phyloP scores from a whole-genome alignment of 768 basidiomycete genomes.

The Boletus vermiculosoides region DNA sequence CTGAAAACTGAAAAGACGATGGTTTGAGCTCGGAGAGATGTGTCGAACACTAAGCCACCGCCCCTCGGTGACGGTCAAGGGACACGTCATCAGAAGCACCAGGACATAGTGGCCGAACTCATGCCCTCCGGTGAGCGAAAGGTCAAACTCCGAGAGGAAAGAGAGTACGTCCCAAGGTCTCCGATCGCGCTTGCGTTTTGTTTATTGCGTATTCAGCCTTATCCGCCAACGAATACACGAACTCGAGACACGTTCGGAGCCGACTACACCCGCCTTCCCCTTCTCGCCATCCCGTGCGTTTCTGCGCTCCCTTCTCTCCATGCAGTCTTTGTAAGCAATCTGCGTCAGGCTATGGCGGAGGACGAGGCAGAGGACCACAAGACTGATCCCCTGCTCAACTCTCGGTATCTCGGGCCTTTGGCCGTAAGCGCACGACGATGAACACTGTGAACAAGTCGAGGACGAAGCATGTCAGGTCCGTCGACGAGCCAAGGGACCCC shows the following conservation, averaged over 20 bases:
- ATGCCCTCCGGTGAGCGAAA: conserved; percentile 63
- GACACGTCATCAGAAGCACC: conserved; percentile 46
- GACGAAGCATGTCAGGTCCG: too few species aligned
- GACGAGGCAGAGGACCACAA: conserved; percentile 42
- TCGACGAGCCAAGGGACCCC: too few species aligned
- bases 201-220: conserved; percentile 36
- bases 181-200: not conserved
- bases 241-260: conserved; percentile 46
- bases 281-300: conserved; percentile 48
- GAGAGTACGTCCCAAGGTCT: conserved; percentile 46
- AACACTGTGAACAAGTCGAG: conserved; percentile 40
- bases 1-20: conserved; percentile 60
- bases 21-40: conserved; percentile 70
- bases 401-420: conserved; percentile 46
- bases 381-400: conserved; percentile 45
- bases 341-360: conserved; percentile 44
- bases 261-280: conserved; percentile 27
- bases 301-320: conserved; percentile 48
- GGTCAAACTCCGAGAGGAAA: conserved; percentile 57
- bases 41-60: conserved; percentile 20
- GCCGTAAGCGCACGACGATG: conserved; percentile 48
- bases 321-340: conserved; percentile 9
- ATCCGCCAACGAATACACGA: conserved; percentile 62
- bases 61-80: not conserved
- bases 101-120: conserved; percentile 56